Evolutionary conservation across 2,329 filamentous ascomycete genomes (phyloP).

Genomic region (Fusarium nanum): DNA sequence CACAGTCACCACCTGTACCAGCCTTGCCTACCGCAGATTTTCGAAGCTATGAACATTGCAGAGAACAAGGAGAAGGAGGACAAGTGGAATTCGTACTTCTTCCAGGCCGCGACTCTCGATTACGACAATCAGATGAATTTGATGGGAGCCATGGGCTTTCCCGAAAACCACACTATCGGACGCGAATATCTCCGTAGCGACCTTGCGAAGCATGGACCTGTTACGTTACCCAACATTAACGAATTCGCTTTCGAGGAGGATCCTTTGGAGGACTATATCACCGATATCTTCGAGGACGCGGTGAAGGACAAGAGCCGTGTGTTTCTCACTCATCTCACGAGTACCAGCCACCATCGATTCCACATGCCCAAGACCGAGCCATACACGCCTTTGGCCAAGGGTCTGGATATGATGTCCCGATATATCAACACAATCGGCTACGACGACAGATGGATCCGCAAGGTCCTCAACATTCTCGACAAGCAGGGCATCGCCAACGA

Average conservation of each 20-base stretch:
- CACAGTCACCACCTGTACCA: conserved; percentile 57
- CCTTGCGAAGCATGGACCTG: conserved; percentile 47
- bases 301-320: conserved; percentile 48
- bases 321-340: conserved; percentile 52
- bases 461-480: conserved; percentile 47
- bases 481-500: conserved; percentile 50
- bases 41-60: conserved; percentile 50
- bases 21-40: conserved; percentile 57
- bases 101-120: conserved; percentile 50
- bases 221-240: conserved; percentile 49
- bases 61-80: conserved; percentile 30
- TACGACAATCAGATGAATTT: conserved; percentile 52
- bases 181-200: conserved; percentile 49
- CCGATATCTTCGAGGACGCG: conserved; percentile 49
- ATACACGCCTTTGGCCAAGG: conserved; percentile 45
- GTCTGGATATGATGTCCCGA: conserved; percentile 48
- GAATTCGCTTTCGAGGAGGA: conserved; percentile 52
- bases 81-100: conserved; percentile 50
- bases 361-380: conserved; percentile 46
- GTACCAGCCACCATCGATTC: conserved; percentile 52
- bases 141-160: conserved; percentile 50
- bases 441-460: conserved; percentile 50
- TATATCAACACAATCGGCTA: conserved; percentile 51
- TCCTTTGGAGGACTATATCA: conserved; percentile 49
- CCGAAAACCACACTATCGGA: conserved; percentile 41